phyloP scores from a whole-genome alignment of 2,329 filamentous ascomycete species.

The Ceratocystis eucalypticola region DNA sequence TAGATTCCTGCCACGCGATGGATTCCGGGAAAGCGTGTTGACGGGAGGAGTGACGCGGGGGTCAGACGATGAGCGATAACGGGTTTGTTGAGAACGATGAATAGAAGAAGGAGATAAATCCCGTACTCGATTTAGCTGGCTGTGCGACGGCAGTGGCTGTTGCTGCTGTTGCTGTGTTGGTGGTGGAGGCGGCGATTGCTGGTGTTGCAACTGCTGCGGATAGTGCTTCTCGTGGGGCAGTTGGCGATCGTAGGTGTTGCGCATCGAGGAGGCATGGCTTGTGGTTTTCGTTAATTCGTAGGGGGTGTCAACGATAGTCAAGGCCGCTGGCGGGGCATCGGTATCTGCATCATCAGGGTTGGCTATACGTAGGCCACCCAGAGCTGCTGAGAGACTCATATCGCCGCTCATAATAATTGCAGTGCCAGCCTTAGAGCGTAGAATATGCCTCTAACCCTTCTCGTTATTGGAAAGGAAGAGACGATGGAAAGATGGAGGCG shows the following conservation, averaged over 20 bases:
- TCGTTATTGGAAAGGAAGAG: slow-evolving; percentile 15
- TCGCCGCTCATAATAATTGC: slow-evolving; percentile 64
- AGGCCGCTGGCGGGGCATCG: slow-evolving; percentile 23
- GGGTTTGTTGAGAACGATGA: slow-evolving; percentile 11
- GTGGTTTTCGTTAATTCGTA: slow-evolving; percentile 3
- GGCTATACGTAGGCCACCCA: slow-evolving; percentile 90
- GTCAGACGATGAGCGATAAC: slow-evolving; percentile 19
- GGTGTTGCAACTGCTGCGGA: slow-evolving; percentile 14
- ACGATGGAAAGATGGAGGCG: slow-evolving; percentile 11
- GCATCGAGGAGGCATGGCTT: slow-evolving; percentile 22
- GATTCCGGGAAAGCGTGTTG: slow-evolving; percentile 17
- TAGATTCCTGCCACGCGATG: slow-evolving; percentile 15
- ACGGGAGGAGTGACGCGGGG: slow-evolving; percentile 9
- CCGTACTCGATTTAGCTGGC: slow-evolving; percentile 18
- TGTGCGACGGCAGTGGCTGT: slow-evolving; percentile 15
- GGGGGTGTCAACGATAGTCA: slow-evolving; percentile 8
- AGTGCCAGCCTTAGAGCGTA: slow-evolving; percentile 4
- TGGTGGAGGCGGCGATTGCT: background rate
- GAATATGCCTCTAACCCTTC: slow-evolving; percentile 17
- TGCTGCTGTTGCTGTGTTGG: slow-evolving; percentile 4
- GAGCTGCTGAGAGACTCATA: slow-evolving; percentile 77
- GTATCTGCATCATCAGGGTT: slow-evolving; percentile 65
- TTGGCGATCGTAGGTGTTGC: background rate
- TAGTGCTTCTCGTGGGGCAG: background rate
- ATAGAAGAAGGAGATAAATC: slow-evolving; percentile 14